Evolutionary conservation across 2,329 filamentous ascomycete species (phyloP), one percentile per base, ranked within the genome.

Genomic region (Penicillium sp.): DNA sequence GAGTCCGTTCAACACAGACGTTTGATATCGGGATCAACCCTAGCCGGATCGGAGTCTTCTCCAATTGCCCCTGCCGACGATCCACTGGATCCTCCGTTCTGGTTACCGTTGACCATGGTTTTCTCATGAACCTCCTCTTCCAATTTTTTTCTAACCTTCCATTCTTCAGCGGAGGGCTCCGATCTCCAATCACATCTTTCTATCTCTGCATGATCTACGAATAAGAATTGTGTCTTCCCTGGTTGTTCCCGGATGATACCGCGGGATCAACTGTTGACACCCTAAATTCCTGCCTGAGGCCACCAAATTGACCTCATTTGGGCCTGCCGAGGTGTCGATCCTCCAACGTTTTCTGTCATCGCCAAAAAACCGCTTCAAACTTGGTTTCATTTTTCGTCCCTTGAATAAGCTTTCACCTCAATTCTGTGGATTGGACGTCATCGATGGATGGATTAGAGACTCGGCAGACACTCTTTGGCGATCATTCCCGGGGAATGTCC

Each of bases 341-440:
- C 45, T 49, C 45, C 54, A 63, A 55, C 62, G 62, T 60, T 62
- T 62, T 56, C 61, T 62, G 61, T 63, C 61, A 60, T 40, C 29
- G 29, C 13, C 5, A 11, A 18, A 28, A 11, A 18, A 28, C n/a
- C 26, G 36, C 37, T 49, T 31, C 40, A 42, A 29, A 44, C 44
- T 36, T 44, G 48, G 51, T 43, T n/a, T 53, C 40, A 45, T 43
- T 36, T 53, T 47, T 37, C 42, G 51, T 46, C 23, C 47, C 48
- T 42, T 19, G n/a, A 29, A 54, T 58, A 52, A 60, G 54, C 56
- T 61, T 59, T 51, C 19, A 51, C 53, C 51, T 44, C 53, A 52
- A 37, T 56, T 56, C 52, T 48, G 44, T 14, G 46, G 46, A 42
- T 6, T 40, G 37, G 13, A 28, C 34, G 29, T 51, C 26, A 40